Conservation (phyloP, 768 basidiomycete species). For the Leccinum uliginosum region DNA sequence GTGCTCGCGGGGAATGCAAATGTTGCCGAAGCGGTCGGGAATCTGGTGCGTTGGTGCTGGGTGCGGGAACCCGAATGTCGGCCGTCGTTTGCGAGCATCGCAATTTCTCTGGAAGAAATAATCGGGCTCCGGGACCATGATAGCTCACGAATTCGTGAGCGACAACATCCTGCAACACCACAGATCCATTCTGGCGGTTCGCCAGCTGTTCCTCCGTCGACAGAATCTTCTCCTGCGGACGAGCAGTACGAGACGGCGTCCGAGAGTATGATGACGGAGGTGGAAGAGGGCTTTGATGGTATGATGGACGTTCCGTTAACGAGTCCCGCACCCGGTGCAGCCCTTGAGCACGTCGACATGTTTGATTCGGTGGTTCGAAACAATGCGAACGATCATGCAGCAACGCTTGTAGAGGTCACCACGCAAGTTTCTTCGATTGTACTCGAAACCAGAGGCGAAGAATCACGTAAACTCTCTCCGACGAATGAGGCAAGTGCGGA, state of each 20-base stretch:
- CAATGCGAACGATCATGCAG: conserved; percentile 4
- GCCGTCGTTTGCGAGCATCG: conserved; percentile 49
- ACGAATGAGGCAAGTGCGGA: conserved; percentile 37
- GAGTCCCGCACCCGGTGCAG: conserved; percentile 9
- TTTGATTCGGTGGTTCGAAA: neutral
- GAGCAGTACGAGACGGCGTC: conserved; percentile 26
- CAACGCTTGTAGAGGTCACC: conserved; percentile 20
- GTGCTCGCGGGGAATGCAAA: conserved; percentile 28
- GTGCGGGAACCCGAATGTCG: conserved; percentile 45
- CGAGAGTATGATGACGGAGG: conserved; percentile 21
- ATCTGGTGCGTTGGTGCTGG: conserved; percentile 57
- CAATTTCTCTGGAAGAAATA: conserved; percentile 41
- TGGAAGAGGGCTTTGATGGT: conserved; percentile 6
- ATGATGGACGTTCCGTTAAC: conserved; percentile 17
- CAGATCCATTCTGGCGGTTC: neutral
- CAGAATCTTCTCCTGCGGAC: conserved; percentile 19
- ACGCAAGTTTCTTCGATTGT: neutral
- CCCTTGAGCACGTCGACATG: neutral
- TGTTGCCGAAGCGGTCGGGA: conserved; percentile 31
- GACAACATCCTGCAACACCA: neutral
- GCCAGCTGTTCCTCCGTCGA: neutral
- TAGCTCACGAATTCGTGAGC: neutral
- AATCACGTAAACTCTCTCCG: conserved; percentile 28
- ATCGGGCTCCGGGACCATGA: conserved; percentile 35
- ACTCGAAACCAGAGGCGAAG: neutral